Percentiles rank a stretch among this genome's conserved stretches.
Evolutionary conservation across 441 rosid species (phyloP).

Genomic region (Flueggea neowawraea): DNA sequence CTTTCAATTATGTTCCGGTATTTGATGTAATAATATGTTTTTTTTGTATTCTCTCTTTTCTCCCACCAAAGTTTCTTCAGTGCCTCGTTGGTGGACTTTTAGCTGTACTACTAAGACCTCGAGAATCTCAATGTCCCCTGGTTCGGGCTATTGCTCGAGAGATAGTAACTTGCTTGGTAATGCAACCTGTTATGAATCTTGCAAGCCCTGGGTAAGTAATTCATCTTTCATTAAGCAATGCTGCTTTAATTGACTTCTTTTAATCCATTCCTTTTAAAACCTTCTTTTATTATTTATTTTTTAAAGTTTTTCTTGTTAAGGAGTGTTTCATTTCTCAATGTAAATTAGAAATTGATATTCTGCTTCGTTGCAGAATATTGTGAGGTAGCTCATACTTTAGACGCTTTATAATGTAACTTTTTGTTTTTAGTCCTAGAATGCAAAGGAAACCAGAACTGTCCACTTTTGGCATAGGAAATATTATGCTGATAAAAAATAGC

Average conservation of each 20-base stretch:
- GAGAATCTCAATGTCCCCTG: slow-evolving; percentile 90
- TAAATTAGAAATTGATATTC: background rate
- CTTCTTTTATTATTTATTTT: background rate
- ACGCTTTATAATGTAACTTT: background rate
- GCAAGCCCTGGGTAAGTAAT: slow-evolving; percentile 84
- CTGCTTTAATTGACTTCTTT: background rate
- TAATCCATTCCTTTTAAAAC: background rate
- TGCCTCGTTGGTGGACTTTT: slow-evolving; percentile 76
- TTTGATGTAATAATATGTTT: slow-evolving; percentile 9
- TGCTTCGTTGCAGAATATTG: background rate
- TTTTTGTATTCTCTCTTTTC: slow-evolving; percentile 7
- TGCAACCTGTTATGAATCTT: slow-evolving; percentile 86
- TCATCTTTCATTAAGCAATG: background rate
- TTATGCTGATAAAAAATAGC: no score
- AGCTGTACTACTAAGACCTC: slow-evolving; percentile 76
- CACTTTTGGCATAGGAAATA: no score
- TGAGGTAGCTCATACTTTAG: background rate
- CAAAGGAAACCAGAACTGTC: no score
- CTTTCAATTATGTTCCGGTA: background rate
- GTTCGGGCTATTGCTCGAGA: slow-evolving; percentile 93
- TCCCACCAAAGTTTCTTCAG: slow-evolving; percentile 64
- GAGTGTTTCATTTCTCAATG: background rate
- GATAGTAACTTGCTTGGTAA: slow-evolving; percentile 88
- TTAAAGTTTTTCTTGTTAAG: background rate
- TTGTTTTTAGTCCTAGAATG: background rate